Evolutionary conservation across 2,329 filamentous ascomycete species (phyloP), one percentile per base, ranked within the genome.

Genomic region (Sporothrix brunneoviolacea): DNA sequence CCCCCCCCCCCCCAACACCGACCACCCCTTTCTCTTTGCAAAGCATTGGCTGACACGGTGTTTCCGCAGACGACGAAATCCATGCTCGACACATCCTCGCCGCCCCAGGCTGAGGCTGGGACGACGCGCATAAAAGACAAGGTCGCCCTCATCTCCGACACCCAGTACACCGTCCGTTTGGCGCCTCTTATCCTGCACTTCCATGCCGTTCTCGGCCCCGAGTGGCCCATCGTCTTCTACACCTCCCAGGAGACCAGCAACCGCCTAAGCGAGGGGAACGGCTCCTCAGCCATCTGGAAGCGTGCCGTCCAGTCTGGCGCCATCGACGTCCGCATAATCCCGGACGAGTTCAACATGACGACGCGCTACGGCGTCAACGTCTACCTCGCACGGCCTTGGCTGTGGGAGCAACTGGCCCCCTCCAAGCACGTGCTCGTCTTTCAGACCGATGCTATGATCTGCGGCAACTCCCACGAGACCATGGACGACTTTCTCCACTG

Each of bases 141-240:
- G 44, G 57, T 60, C 36, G 61, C 59, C 50, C 48, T 63, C 27
- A 55, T 63, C 32, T 58, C 59, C 50, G 61, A 62, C 51, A 60
- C 60, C 7, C 74, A 80, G 22, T 76, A 75, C 0, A 64, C 79
- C 0, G 53, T 81, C 1, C 68, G 52, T 24, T 63, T 66, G 4
- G 64, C 60, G 46, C 52, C 63, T 12, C 56, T 60, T 24, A 61
- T 59, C 8, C 60, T 66, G 13, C 67, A 65, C 3, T 61, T 69
- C 28, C 58, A 63, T 5, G 49, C 54, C n/a, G 57, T 60, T 0
- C 66, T 74, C 4, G 71, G 70, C 1, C 68, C 70, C 9, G 54
- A 56, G 9, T 74, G 71, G 70, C 70, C 70, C 4, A 65, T 74
- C 35, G 61, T 73, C 19, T 65, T 73, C 37, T 70, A 68, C 55